Conservation (phyloP, 1,284 basidiomycete genomes). For the Testicularia cyperi region DNA sequence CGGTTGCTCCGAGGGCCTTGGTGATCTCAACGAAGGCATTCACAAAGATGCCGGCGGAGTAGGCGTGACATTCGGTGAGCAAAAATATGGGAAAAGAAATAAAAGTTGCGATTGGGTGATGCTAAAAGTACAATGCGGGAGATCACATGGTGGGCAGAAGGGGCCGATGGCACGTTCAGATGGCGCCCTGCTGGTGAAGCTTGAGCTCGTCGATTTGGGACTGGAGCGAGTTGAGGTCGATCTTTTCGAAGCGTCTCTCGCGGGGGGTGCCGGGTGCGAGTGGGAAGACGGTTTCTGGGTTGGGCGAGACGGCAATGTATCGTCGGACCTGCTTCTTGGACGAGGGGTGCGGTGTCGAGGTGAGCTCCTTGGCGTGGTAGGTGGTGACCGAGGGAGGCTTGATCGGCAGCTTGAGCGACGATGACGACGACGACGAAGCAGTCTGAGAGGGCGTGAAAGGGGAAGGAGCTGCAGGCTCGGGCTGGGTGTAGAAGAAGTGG, state of each 20-base stretch:
- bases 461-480: slow-evolving; percentile 1
- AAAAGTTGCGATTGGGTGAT: too few species aligned
- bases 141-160: too few species aligned
- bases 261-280: slow-evolving; percentile 30
- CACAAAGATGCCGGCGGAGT: too few species aligned
- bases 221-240: slow-evolving; percentile 48
- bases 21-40: too few species aligned
- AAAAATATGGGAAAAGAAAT: too few species aligned
- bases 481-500: slow-evolving; percentile 52
- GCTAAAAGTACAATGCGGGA: too few species aligned
- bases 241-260: slow-evolving; percentile 48
- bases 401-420: slow-evolving; percentile 25
- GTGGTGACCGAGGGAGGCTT: slow-evolving; percentile 13
- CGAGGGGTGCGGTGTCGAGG: slow-evolving; percentile 45
- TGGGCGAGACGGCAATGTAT: slow-evolving; percentile 54
- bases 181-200: slow-evolving; percentile 17
- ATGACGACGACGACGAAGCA: background rate
- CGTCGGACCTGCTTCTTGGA: slow-evolving; percentile 42
- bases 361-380: slow-evolving; percentile 31
- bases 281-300: slow-evolving; percentile 39
- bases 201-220: slow-evolving; percentile 39
- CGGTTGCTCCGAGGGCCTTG: too few species aligned
- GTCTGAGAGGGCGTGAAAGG: background rate
- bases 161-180: slow-evolving; percentile 2
- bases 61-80: too few species aligned